Evolutionary conservation across 2,329 filamentous ascomycete species (phyloP), one percentile per base, ranked within the genome.

Genomic region (Sarocladium oryzae): DNA sequence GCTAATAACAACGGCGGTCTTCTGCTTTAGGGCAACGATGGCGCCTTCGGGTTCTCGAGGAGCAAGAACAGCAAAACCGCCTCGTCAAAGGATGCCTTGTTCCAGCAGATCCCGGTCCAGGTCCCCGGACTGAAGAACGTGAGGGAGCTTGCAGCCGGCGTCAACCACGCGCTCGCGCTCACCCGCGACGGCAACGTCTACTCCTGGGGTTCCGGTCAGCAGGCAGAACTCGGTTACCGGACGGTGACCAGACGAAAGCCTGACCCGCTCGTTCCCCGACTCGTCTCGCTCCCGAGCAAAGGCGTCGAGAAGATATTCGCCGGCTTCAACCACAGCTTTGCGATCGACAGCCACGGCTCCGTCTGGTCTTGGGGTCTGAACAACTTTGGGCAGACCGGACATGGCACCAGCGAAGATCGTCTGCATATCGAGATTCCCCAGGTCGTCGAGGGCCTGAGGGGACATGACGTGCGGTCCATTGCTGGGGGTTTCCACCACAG

Each of bases 321-420:
- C 8, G 33, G 33, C 10, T 36, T 36, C 33, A 30, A 33, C 16
- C 46, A 49, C 28, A 49, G 46, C 30, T 49, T 32, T 33, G 24
- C 30, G 13, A 33, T 49, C 20, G 46, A 49, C 46, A 36, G 36
- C 2, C 15, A 30, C 21, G 46, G 46, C 20, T 9, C 33, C n/a
- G 33, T 36, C 11, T 36, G 78, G 66, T 73, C 77, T 0, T 89
- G 85, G 84, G 85, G 85, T 3, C 67, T 86, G 36, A 89, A 89
- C 68, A 85, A 81, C 61, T 88, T 82, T 62, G 82, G 81, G 50
- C 80, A 88, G 65, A 85, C 82, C 9, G 86, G 82, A 74, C 51
- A 79, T 81, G 2, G 75, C 72, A 4, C 65, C 78, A 45, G n/a
- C n/a, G 33, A 36, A 36, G 33, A 36, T 6, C 33, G n/a, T 36